Conservation (phyloP, 2,329 filamentous ascomycete species). For the Graphilbum sp. region DNA sequence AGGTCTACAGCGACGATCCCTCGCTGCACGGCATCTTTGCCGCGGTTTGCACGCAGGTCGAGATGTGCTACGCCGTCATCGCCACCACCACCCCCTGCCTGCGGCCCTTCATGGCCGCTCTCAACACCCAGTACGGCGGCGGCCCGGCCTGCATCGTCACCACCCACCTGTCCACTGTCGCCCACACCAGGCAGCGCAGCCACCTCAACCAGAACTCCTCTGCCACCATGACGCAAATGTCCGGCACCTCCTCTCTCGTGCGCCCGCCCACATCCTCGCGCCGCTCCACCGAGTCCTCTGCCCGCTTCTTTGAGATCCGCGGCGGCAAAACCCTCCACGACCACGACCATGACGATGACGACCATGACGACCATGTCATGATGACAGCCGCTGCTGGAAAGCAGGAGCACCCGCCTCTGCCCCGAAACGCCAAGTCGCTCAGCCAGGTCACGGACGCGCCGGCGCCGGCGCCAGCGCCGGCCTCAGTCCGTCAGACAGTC, state of each 20-base stretch:
- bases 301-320: slow-evolving; percentile 1
- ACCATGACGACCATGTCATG: background rate
- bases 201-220: background rate
- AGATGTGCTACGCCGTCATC: slow-evolving; percentile 23
- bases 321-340: background rate
- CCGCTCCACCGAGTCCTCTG: slow-evolving; percentile 4
- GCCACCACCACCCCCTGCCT: slow-evolving; percentile 25
- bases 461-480: too few species aligned
- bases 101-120: slow-evolving; percentile 24
- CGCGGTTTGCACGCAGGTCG: slow-evolving; percentile 21
- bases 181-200: slow-evolving; percentile 2
- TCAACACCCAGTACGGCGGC: slow-evolving; percentile 17
- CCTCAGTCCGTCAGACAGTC: too few species aligned
- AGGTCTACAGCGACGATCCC: slow-evolving; percentile 17
- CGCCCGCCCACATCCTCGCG: too few species aligned
- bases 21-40: slow-evolving; percentile 19
- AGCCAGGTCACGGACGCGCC: too few species aligned
- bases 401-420: background rate
- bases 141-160: slow-evolving; percentile 5
- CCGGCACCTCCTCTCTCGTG: background rate
- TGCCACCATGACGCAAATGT: background rate
- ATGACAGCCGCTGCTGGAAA: too few species aligned
- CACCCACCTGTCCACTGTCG: slow-evolving; percentile 2
- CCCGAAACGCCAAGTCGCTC: background rate
- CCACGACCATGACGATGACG: background rate